Percentiles rank a stretch among this genome's conserved stretches.
These are phyloP conservation scores for Sistotremastrum suecicum DNA, from an alignment of 768 basidiomycete genomes.

Conservation along the genomic window DNA sequence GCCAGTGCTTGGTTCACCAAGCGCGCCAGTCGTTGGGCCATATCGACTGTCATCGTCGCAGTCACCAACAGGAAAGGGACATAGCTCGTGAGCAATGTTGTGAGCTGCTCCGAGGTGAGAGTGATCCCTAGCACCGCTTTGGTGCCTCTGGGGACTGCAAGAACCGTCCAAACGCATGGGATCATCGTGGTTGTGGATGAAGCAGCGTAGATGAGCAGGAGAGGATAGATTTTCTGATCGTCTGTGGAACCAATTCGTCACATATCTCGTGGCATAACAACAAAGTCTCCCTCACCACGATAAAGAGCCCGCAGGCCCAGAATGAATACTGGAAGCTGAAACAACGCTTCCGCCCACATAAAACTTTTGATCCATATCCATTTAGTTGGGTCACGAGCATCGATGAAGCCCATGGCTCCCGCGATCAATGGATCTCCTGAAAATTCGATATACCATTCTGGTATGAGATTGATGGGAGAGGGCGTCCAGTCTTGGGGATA, in stretches of 20 bases:
- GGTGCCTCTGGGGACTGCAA: constrained; percentile 34
- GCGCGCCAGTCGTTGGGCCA: constrained; percentile 23
- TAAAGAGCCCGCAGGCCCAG: constrained; percentile 49
- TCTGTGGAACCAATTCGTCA: constrained; percentile 18
- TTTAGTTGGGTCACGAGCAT: constrained; percentile 8
- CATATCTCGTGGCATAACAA: background rate
- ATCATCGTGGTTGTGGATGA: constrained; percentile 68
- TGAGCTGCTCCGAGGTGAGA: constrained; percentile 36
- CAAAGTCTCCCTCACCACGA: constrained; percentile 25
- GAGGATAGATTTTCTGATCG: constrained; percentile 37
- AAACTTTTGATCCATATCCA: constrained; percentile 56
- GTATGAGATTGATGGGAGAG: constrained; percentile 28
- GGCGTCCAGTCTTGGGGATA: constrained; percentile 31
- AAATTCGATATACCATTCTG: constrained; percentile 35
- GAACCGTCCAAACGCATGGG: constrained; percentile 48
- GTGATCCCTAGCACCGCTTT: constrained; percentile 14
- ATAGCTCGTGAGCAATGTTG: constrained; percentile 52
- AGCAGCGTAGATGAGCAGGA: constrained; percentile 61
- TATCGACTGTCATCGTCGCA: constrained; percentile 58
- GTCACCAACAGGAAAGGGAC: constrained; percentile 67
- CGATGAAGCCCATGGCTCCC: constrained; percentile 30
- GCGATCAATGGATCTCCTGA: constrained; percentile 58
- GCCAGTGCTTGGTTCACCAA: background rate
- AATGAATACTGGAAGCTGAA: constrained; percentile 68
- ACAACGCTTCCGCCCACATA: constrained; percentile 45